These are phyloP conservation scores for Trapa incisa DNA, from an alignment of 345 rosid species.

Conservation along the genomic window DNA sequence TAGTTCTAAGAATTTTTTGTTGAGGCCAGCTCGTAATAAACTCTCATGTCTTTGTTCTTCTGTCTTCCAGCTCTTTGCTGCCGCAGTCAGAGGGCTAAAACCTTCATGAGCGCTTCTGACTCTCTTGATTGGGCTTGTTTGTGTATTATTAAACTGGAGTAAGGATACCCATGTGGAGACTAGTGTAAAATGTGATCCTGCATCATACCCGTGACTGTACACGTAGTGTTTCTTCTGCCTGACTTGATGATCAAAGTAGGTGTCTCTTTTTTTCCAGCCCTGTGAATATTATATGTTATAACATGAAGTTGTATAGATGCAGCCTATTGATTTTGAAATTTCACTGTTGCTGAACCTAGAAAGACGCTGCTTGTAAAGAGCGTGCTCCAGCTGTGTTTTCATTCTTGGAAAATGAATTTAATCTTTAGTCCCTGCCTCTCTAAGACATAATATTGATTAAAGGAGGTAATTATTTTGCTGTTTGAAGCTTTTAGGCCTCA, in stretches of 20 bases:
- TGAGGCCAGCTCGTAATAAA: background rate
- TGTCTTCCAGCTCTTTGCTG: conserved; percentile 31
- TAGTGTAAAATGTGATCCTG: background rate
- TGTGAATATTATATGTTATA: background rate
- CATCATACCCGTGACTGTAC: background rate
- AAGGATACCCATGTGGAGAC: background rate
- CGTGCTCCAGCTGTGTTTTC: background rate
- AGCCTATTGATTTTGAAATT: background rate
- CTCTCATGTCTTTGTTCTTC: conserved; percentile 4
- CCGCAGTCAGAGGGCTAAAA: conserved; percentile 28
- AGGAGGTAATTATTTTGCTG: background rate
- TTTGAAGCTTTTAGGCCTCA: background rate
- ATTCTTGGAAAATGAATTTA: background rate
- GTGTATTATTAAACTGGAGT: background rate
- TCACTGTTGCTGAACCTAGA: background rate
- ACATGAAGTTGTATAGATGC: background rate
- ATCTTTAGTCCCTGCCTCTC: background rate
- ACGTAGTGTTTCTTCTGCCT: background rate
- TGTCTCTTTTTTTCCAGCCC: background rate
- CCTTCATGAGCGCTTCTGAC: conserved; percentile 11
- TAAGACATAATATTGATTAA: background rate
- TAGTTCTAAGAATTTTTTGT: background rate
- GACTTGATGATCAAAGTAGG: background rate
- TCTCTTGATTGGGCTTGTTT: background rate
- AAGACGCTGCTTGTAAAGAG: background rate